Conservation (phyloP, 2,329 filamentous ascomycete species). For the Pseudocercospora fijiensis region DNA sequence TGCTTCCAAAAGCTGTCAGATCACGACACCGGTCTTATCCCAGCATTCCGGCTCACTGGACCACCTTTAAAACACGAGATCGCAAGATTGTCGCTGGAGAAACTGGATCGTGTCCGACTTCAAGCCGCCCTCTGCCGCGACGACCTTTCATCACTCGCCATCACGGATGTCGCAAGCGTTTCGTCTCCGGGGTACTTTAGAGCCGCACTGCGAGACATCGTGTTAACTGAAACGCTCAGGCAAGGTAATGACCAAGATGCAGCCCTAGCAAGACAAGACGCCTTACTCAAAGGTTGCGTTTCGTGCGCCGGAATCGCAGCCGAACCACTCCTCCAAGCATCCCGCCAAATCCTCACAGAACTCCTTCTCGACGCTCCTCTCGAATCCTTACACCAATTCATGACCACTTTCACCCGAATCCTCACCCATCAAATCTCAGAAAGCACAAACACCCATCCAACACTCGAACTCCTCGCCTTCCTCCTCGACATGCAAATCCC, state of each 20-base stretch:
- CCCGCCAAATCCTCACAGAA: conserved; percentile 62
- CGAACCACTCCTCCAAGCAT: conserved; percentile 69
- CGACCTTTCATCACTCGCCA: not conserved
- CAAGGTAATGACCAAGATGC: not conserved
- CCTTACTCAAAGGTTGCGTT: conserved; percentile 65
- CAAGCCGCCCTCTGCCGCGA: conserved; percentile 56
- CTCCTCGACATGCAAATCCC: conserved; percentile 54
- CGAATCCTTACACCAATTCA: conserved; percentile 14
- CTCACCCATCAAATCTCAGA: conserved; percentile 25
- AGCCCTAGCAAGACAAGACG: conserved; percentile 31
- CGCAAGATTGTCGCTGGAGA: conserved; percentile 77
- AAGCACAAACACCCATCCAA: conserved; percentile 48
- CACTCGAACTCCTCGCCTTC: conserved; percentile 75
- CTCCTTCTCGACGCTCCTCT: conserved; percentile 32
- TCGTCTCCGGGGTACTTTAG: conserved; percentile 31
- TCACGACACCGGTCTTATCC: not conserved
- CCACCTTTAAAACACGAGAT: conserved; percentile 31
- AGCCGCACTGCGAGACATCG: conserved; percentile 17
- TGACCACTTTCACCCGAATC: conserved; percentile 28
- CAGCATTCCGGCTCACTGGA: not conserved
- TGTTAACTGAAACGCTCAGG: not conserved
- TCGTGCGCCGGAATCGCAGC: conserved; percentile 76
- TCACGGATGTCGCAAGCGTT: conserved; percentile 27
- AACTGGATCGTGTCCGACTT: conserved; percentile 79
- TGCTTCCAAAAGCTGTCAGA: conserved; percentile 47